These are phyloP conservation scores for Pichia nakasei DNA, from an alignment of 805 yeast species.

Conservation along the genomic window DNA sequence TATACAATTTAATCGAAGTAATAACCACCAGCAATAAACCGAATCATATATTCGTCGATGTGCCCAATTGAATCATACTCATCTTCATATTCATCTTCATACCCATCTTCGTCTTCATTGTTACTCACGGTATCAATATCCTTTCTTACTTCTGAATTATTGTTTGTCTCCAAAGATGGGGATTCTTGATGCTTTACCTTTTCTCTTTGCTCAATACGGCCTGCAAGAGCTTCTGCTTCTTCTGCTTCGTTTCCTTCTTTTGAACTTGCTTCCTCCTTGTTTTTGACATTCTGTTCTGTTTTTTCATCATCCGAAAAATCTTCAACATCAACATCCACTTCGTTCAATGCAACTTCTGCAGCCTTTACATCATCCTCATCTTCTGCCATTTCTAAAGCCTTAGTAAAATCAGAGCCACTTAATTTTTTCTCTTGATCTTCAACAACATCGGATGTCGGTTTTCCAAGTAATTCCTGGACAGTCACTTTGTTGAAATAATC, in stretches of 20 bases:
- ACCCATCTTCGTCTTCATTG: no score
- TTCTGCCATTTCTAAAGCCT: slow-evolving; percentile 79
- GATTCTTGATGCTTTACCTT: background rate
- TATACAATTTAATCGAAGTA: slow-evolving; percentile 34
- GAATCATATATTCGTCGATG: slow-evolving; percentile 93
- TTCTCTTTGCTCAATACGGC: slow-evolving; percentile 13
- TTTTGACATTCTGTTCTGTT: slow-evolving; percentile 13
- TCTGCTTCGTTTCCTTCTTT: slow-evolving; percentile 1
- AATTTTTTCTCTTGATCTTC: slow-evolving; percentile 39
- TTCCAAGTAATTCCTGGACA: slow-evolving; percentile 76
- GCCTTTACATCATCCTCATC: slow-evolving; percentile 89
- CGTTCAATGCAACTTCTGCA: slow-evolving; percentile 81
- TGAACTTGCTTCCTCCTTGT: slow-evolving; percentile 16
- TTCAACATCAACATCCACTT: slow-evolving; percentile 72
- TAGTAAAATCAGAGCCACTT: slow-evolving; percentile 23
- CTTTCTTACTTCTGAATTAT: slow-evolving; percentile 13
- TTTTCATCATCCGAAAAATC: slow-evolving; percentile 58
- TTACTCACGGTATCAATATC: slow-evolving; percentile 12
- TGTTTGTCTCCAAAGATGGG: no score
- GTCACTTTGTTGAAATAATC: slow-evolving; percentile 88
- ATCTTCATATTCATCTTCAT: slow-evolving; percentile 27
- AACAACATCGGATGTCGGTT: slow-evolving; percentile 20
- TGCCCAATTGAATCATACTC: slow-evolving; percentile 65
- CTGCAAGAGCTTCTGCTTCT: slow-evolving; percentile 17
- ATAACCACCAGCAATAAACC: slow-evolving; percentile 77